Evolutionary conservation across 139 green algal genomes (phyloP), one percentile per base, ranked within the genome.

Genomic region (Pleodorina starrii): DNA sequence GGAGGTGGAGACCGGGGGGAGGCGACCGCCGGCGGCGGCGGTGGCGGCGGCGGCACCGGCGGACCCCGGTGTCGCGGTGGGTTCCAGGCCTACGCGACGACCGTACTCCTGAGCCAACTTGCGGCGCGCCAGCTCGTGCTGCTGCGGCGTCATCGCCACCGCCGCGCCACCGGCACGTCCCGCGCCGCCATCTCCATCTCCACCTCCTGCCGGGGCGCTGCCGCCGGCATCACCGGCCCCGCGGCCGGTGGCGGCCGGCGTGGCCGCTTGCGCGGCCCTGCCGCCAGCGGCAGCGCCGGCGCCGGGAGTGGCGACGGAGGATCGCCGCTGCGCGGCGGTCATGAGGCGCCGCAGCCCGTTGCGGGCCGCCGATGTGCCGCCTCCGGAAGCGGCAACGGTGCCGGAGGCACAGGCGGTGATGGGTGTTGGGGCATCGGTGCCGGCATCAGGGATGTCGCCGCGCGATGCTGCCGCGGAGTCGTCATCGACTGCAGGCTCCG

Each of bases 281-380:
- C n/a, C 36, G 51, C n/a, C 36, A 25, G 35, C 23, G 0, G 35
- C 35, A 14, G 35, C 54, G 14, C 35, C 10, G 36, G 51, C 32
- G 57, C 1, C 19, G 51, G 54, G 17, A 25, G 38, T 2, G 38
- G 54, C 57, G 6, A 38, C 79, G 27, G 38, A 50, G 27, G 57
- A 57, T 38, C 57, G 79, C 10, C 59, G 59, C 5, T 29, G 57
- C 2, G 23, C 50, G 27, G 23, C 50, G 27, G 78, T 38, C 14
- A 86, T 35, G 27, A 86, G 79, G 2, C 79, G 79, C 40, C 68
- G 79, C 35, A 86, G 57, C 21, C 79, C 79, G 57, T 86, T 76
- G n/a, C 29, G n/a, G n/a, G n/a, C n/a, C n/a, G n/a, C n/a, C n/a
- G n/a, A n/a, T n/a, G n/a, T n/a, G n/a, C n/a, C 75, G 6, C 29